These are phyloP conservation scores for Pogostemon cablin DNA, from an alignment of 257 asterid genomes.

Conservation along the genomic window DNA sequence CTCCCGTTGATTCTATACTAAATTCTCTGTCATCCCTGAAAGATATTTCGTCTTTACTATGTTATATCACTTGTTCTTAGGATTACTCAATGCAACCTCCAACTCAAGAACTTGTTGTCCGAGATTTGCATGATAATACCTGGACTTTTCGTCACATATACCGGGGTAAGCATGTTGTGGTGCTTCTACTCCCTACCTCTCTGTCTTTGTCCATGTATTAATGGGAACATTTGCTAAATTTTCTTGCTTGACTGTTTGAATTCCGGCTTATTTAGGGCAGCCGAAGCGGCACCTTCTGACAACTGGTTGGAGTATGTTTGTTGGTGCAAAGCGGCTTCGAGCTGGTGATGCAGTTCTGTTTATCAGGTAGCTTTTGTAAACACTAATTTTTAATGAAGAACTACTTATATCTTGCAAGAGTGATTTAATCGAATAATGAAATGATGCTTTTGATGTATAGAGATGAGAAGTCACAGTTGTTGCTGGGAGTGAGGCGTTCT, in stretches of 20 bases:
- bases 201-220: neutral
- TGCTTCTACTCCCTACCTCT: neutral
- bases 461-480: constrained; percentile 82
- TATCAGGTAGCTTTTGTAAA: constrained; percentile 57
- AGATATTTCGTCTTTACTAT: neutral
- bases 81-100: constrained; percentile 98
- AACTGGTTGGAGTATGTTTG: constrained; percentile 99
- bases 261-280: constrained; percentile 67
- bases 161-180: constrained; percentile 58
- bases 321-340: constrained; percentile 90
- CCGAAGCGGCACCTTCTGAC: constrained; percentile 96
- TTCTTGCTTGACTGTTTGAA: neutral
- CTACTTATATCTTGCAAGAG: neutral
- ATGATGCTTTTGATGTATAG: constrained; percentile 35
- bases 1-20: neutral
- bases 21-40: too few species aligned
- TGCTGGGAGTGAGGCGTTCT: constrained; percentile 92
- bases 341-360: constrained; percentile 95
- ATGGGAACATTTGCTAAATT: neutral
- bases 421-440: neutral
- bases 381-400: neutral
- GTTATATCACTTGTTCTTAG: constrained; percentile 35
- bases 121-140: constrained; percentile 85
- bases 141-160: constrained; percentile 98
- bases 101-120: constrained; percentile 89